Percentiles rank a stretch among this genome's conserved stretches.
Conservation (phyloP, 1,284 basidiomycete genomes). For the Xanthoconium separans region DNA sequence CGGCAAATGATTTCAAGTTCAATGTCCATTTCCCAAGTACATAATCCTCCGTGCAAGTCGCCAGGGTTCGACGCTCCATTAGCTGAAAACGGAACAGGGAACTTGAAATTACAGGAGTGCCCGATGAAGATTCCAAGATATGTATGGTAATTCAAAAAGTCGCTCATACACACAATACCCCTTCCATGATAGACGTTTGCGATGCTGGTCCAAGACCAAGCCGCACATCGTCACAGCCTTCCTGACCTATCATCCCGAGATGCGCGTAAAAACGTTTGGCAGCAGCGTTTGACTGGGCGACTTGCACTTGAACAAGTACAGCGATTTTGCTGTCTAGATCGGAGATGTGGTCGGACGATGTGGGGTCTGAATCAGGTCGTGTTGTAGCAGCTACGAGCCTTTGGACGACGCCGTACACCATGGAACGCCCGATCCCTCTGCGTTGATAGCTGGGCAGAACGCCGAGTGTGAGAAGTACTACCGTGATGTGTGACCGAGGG, state of each 20-base stretch:
- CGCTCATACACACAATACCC: slow-evolving; percentile 23
- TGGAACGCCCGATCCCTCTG: slow-evolving; percentile 47
- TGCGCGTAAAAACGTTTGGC: slow-evolving; percentile 29
- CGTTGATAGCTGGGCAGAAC: slow-evolving; percentile 49
- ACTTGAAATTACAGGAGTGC: no score
- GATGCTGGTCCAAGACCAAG: slow-evolving; percentile 16
- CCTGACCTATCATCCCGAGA: slow-evolving; percentile 30
- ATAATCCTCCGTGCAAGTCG: no score
- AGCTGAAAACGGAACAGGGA: no score
- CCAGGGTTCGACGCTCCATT: no score
- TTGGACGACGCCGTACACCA: slow-evolving; percentile 40
- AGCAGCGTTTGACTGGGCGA: slow-evolving; percentile 22
- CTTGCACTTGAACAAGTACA: slow-evolving; percentile 28
- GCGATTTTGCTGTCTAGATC: slow-evolving; percentile 8
- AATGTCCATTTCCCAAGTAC: no score
- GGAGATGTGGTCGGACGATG: background rate
- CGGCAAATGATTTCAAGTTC: no score
- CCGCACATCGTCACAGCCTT: slow-evolving; percentile 4
- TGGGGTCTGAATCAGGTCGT: background rate
- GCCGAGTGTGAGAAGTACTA: slow-evolving; percentile 53
- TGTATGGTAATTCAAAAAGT: no score
- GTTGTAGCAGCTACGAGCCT: slow-evolving; percentile 13
- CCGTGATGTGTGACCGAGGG: slow-evolving; percentile 37
- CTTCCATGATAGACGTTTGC: slow-evolving; percentile 24
- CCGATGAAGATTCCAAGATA: no score